phyloP scores from a whole-genome alignment of 2,329 filamentous ascomycete genomes.

The Fusarium fujikuroi region DNA sequence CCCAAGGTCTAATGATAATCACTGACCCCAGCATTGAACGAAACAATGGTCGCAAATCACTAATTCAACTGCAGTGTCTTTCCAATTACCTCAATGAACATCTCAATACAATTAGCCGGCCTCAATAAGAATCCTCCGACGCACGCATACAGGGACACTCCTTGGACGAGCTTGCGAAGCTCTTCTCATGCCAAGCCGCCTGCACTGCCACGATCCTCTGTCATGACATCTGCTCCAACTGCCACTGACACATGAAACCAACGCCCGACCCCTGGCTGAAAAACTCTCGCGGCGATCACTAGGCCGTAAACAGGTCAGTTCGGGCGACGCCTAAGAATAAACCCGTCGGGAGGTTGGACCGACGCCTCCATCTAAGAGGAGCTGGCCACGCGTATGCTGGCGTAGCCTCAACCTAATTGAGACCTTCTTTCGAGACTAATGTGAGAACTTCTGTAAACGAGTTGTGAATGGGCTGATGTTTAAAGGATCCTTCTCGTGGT shows the following conservation, averaged over 20 bases:
- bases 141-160: constrained; percentile 7
- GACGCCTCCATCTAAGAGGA: constrained; percentile 10
- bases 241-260: constrained; percentile 29
- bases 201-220: constrained; percentile 37
- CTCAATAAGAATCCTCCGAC: constrained; percentile 2
- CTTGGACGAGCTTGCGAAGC: constrained; percentile 29
- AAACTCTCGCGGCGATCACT: constrained; percentile 34
- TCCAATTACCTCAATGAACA: constrained; percentile 9
- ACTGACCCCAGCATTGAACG: neutral
- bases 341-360: constrained; percentile 12
- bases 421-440: neutral
- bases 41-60: neutral
- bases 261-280: constrained; percentile 13
- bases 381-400: constrained; percentile 40
- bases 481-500: neutral
- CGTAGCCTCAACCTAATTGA: constrained; percentile 26
- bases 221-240: constrained; percentile 13
- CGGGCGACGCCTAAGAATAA: constrained; percentile 34
- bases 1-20: constrained; percentile 3
- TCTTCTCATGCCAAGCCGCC: constrained; percentile 25
- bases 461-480: constrained; percentile 9
- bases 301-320: constrained; percentile 26
- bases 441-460: constrained; percentile 11
- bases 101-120: constrained; percentile 14
- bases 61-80: neutral